Percentiles rank a stretch among this genome's conserved stretches.
Evolutionary conservation across 176 grass and related monocot genomes (phyloP).

Genomic region (Carex parvula): DNA sequence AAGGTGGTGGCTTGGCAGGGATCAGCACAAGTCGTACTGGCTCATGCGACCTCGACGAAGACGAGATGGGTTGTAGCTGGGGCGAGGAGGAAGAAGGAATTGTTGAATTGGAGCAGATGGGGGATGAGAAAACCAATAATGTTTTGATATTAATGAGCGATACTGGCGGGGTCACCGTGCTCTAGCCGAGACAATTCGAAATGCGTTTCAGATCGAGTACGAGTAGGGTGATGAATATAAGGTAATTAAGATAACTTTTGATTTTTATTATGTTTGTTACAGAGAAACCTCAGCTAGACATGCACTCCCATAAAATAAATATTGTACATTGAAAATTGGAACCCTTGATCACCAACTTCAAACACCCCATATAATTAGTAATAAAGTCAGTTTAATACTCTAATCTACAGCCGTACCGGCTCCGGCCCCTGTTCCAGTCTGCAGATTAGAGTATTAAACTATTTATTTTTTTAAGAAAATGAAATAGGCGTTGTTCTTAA

Average conservation of each 20-base stretch:
- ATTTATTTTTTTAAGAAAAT: too few relatives aligned
- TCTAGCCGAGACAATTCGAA: conserved; percentile 89
- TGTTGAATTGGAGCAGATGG: conserved; percentile 85
- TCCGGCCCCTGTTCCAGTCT: too few relatives aligned
- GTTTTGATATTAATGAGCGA: conserved; percentile 98
- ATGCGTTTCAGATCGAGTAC: conserved; percentile 89
- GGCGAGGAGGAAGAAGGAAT: conserved; percentile 98
- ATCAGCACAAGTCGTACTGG: conserved; percentile 24
- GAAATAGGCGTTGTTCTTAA: too few relatives aligned
- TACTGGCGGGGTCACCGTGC: conserved; percentile 80
- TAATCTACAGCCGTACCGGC: too few relatives aligned
- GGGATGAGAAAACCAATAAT: conserved; percentile 83
- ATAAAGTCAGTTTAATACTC: too few relatives aligned
- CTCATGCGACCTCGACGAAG: conserved; percentile 25
- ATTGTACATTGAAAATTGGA: too few relatives aligned
- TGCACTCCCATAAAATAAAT: too few relatives aligned
- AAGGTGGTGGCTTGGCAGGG: conserved; percentile 30
- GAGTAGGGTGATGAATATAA: conserved; percentile 83
- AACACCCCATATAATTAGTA: too few relatives aligned
- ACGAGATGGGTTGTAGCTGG: conserved; percentile 60
- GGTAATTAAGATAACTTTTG: conserved; percentile 33
- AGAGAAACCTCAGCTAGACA: too few relatives aligned
- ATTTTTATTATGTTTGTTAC: neutral
- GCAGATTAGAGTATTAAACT: too few relatives aligned
- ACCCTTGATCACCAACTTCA: too few relatives aligned